Evolutionary conservation across 805 yeast genomes (phyloP).

Genomic region (Lachancea meyersii): DNA sequence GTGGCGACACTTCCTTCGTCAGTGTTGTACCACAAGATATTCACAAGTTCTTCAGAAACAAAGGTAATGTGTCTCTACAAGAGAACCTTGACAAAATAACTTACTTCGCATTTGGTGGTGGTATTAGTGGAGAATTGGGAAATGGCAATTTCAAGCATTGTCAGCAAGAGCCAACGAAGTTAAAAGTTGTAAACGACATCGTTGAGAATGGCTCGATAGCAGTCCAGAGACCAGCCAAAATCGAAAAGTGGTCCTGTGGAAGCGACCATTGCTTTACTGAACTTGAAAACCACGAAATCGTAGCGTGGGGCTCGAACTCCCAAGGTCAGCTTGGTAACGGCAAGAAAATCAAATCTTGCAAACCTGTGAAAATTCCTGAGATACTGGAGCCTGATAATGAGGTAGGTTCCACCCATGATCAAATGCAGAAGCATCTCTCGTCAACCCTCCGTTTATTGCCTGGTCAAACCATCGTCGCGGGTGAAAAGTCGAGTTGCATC

Average conservation of each 20-base stretch:
- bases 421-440: constrained; percentile 28
- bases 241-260: constrained; percentile 55
- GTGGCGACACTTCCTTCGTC: constrained; percentile 59
- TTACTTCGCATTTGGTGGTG: constrained; percentile 71
- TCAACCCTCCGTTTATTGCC: constrained; percentile 44
- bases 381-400: constrained; percentile 48
- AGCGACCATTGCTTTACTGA: constrained; percentile 58
- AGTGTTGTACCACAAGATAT: constrained; percentile 33
- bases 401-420: constrained; percentile 9
- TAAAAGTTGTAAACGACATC: constrained; percentile 43
- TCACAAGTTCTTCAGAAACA: constrained; percentile 27
- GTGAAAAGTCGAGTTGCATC: constrained; percentile 55
- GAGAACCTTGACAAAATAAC: constrained; percentile 30
- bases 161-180: constrained; percentile 56
- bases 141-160: constrained; percentile 69
- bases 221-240: constrained; percentile 38
- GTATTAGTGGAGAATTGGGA: constrained; percentile 82
- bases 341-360: constrained; percentile 51
- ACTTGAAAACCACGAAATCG: constrained; percentile 55
- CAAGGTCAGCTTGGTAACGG: constrained; percentile 84
- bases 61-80: constrained; percentile 17
- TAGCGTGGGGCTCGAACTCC: constrained; percentile 81
- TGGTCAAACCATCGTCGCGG: constrained; percentile 58
- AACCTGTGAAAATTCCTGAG: constrained; percentile 50
- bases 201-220: constrained; percentile 34